Base-by-base conservation (phyloP, 345 rosid species). In the Euphorbia pulcherrima region DNA sequence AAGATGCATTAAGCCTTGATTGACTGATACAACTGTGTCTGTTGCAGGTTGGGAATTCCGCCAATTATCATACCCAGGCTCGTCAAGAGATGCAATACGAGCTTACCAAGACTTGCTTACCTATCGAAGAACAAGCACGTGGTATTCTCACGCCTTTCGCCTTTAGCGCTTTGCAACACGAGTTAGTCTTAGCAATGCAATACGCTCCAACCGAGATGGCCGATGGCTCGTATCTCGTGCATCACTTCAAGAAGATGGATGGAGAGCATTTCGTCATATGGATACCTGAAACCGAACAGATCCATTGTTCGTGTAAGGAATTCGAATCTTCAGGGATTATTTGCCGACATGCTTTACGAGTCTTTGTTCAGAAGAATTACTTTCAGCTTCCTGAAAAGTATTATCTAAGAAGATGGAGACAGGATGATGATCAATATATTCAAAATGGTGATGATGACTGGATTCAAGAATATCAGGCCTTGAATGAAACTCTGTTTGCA, bases 291-390 rank as follows among this genome's bases (percentile, higher is more conserved):
- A 90, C 84, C 48, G 96, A 88, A 68, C 90, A 87, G 67, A 80
- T 92, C 59, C 90, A 79, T 60, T 92, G 98, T 78, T 88, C 98
- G 0, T 93, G 97, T 72, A 93, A 93, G 85, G 97, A 87, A 75
- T 90, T 93, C 64, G 94, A 93, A 75, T 88, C 83, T 64, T 83
- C 96, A 0, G 96, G 94, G 73, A 80, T 86, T 62, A 62, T 93
- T 58, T 90, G 98, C 76, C 77, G 98, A 77, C 98, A 93, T 69
- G 80, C 86, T 59, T 80, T 93, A 59, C 82, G 97, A 39, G 89
- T 88, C 2, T 80, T 93, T 20, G 39, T 71, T 2, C 76, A 83
- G 71, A 93, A 88, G 78, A 90, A 93, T 79, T 90, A 75, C 71
- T 93, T 93, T 65, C 85, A 84, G 63, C 83, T 93, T 75, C 98